Percentiles rank a stretch among this genome's conserved stretches.
These are phyloP conservation scores for Alloteropsis semialata DNA, from an alignment of 176 grass and related monocot species.

Conservation along the genomic window DNA sequence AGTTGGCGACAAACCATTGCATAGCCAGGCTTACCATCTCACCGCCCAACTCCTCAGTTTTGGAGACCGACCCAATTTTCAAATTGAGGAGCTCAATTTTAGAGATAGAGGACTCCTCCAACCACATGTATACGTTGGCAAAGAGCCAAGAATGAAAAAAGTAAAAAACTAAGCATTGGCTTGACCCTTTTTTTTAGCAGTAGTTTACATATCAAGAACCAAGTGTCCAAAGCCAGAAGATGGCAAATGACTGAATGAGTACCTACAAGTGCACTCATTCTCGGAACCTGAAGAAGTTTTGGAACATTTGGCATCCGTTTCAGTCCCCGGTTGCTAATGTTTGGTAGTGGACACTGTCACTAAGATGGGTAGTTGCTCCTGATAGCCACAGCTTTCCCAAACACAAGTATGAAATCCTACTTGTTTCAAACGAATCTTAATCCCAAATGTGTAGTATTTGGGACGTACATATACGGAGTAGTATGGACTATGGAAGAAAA, in stretches of 20 bases:
- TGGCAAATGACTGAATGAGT: neutral
- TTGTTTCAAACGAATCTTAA: neutral
- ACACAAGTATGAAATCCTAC: neutral
- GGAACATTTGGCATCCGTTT: neutral
- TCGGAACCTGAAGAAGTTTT: neutral
- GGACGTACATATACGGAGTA: neutral
- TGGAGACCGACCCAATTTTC: neutral
- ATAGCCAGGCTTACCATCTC: neutral
- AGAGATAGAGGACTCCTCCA: neutral
- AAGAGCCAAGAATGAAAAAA: neutral
- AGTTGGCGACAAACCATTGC: neutral
- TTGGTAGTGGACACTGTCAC: neutral
- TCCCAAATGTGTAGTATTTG: neutral
- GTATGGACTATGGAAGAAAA: too few species aligned
- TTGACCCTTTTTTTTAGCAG: neutral
- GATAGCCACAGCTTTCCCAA: neutral
- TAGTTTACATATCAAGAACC: neutral
- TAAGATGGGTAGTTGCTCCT: neutral
- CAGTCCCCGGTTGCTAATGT: neutral
- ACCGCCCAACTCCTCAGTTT: neutral
- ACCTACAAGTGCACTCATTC: neutral
- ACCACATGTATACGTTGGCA: neutral
- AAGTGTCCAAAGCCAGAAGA: neutral
- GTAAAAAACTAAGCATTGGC: neutral
- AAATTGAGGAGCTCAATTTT: neutral